These are phyloP conservation scores for Fusarium subglutinans DNA, from an alignment of 2,329 filamentous ascomycete species.

Conservation along the genomic window DNA sequence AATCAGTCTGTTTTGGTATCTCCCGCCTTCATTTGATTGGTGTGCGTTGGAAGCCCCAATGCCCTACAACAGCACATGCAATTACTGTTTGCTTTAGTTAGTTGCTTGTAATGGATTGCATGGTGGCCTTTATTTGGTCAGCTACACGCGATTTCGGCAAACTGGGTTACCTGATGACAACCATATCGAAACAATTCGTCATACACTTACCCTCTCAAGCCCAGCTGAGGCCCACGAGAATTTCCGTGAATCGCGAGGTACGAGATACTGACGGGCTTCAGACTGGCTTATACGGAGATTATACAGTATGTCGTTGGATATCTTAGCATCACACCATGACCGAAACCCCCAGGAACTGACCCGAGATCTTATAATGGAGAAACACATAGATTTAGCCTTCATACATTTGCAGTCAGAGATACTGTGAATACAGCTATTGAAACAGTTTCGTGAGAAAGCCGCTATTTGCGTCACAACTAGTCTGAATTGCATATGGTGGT, in stretches of 20 bases:
- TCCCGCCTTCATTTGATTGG: neutral
- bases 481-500: neutral
- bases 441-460: neutral
- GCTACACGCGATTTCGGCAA: neutral
- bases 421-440: neutral
- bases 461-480: neutral
- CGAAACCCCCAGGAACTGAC: neutral
- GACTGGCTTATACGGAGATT: neutral
- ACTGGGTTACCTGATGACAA: neutral
- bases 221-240: neutral
- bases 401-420: neutral
- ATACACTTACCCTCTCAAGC: neutral
- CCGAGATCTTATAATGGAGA: neutral
- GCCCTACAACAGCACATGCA: neutral
- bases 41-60: neutral
- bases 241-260: neutral
- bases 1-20: too few species aligned
- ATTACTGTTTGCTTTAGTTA: neutral
- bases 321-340: neutral
- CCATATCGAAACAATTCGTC: neutral
- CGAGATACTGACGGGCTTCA: too few species aligned
- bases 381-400: neutral
- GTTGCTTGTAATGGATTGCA: neutral
- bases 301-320: neutral
- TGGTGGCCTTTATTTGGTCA: neutral